These are phyloP conservation scores for Mucor irregularis DNA, from an alignment of 371 early-diverging fungal genomes.

Conservation along the genomic window DNA sequence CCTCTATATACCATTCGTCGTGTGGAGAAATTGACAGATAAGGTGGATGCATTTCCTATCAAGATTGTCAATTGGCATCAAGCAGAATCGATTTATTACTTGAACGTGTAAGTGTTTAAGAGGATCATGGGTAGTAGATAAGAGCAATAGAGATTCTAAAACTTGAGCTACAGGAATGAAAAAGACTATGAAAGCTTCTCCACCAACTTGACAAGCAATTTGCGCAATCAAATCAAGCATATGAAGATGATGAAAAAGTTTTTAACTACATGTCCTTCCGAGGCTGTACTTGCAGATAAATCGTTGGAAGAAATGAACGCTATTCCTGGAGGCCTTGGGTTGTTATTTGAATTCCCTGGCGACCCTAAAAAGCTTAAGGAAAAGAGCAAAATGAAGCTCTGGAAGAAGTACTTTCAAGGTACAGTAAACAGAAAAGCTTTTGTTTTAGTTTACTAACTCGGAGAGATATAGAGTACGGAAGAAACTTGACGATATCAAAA, in stretches of 20 bases:
- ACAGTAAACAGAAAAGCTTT: slow-evolving; percentile 1
- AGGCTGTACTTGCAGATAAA: slow-evolving; percentile 68
- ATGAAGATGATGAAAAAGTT: slow-evolving; percentile 87
- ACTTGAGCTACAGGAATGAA: slow-evolving; percentile 17
- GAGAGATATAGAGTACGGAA: slow-evolving; percentile 79
- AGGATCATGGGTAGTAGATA: neutral
- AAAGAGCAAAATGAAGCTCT: slow-evolving; percentile 73
- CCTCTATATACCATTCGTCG: slow-evolving; percentile 90
- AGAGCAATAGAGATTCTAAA: neutral
- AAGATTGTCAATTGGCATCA: slow-evolving; percentile 70
- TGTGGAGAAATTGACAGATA: slow-evolving; percentile 74
- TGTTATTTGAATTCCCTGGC: slow-evolving; percentile 83
- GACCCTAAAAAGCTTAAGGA: slow-evolving; percentile 76
- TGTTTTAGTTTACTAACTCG: no score
- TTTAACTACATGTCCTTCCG: slow-evolving; percentile 74
- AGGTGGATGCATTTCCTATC: slow-evolving; percentile 43
- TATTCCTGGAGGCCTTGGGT: slow-evolving; percentile 73
- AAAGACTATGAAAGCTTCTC: slow-evolving; percentile 56
- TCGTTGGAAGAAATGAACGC: slow-evolving; percentile 37
- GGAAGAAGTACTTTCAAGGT: slow-evolving; percentile 75
- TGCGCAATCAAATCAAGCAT: slow-evolving; percentile 62
- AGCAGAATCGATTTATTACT: slow-evolving; percentile 46
- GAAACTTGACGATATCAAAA: slow-evolving; percentile 86
- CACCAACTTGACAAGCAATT: slow-evolving; percentile 43
- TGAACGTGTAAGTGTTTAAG: slow-evolving; percentile 41